Evolutionary conservation across 495 filamentous ascomycete genomes (phyloP), one percentile per base, ranked within the genome.

Genomic region (Podospora didyma): DNA sequence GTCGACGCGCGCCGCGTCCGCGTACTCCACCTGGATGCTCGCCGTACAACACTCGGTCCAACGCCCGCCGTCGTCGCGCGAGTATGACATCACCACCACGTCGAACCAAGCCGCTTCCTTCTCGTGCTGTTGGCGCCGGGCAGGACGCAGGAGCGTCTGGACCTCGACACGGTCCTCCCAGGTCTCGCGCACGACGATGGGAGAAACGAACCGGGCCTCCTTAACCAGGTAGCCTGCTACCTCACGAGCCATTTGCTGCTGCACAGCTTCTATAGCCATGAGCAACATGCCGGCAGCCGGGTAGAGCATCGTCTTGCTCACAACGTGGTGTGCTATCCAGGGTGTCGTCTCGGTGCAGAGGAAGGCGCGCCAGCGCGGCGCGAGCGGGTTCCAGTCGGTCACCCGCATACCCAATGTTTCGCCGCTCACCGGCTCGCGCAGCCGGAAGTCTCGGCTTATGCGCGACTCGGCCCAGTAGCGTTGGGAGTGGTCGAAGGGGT

Each of bases 231-330:
- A 75, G 0, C 67, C 72, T 2, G 49, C 50, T 5, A 73, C 53
- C 20, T 31, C n/a, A 14, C 49, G 23, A 80, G 41, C 20, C 72
- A 64, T 11, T 75, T 75, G 20, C 49, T 74, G 56, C 19, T 61
- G 54, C 2, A 60, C 64, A 0, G 71, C 72, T 54, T 89, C 85
- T 2, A 82, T 57, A 0, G 80, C 80, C 66, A 80, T 81, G 10
- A 68, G 16, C 80, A 55, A 57, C 81, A 86, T 0, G 75, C 79
- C 14, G 83, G 73, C 1, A 71, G 84, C 9, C 86, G 85, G 46
- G 81, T 83, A 12, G 26, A 31, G 3, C 4, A 0, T 89, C 63
- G 7, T 31, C 63, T 44, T 7, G 66, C 60, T 10, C 28, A 68
- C 54, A 26, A 66, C 51, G 56, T 85, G 81, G 51, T 81, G 77